These are phyloP conservation scores for Agastache rugosa DNA, from an alignment of 257 asterid genomes.

Conservation along the genomic window DNA sequence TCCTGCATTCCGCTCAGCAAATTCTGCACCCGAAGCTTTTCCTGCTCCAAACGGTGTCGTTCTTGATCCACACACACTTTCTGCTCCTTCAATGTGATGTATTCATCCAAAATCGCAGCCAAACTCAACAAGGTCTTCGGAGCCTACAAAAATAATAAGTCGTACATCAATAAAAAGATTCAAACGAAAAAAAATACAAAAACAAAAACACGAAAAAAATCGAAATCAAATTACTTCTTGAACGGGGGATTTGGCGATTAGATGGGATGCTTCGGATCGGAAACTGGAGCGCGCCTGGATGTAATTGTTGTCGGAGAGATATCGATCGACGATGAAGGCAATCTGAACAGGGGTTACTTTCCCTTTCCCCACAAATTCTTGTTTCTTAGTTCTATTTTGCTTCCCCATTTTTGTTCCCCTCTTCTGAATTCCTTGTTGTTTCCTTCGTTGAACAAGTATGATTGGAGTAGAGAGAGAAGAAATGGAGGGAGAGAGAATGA, in stretches of 20 bases:
- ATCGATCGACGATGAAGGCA: slow-evolving; percentile 94
- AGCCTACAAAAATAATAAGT: slow-evolving; percentile 50
- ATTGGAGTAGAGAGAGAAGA: slow-evolving; percentile 18
- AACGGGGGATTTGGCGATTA: slow-evolving; percentile 77
- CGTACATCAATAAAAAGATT: not conserved
- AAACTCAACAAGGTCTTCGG: slow-evolving; percentile 86
- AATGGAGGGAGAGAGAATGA: not conserved
- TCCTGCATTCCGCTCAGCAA: slow-evolving; percentile 80
- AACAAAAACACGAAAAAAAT: no score
- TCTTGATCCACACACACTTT: slow-evolving; percentile 78
- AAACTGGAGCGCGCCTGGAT: slow-evolving; percentile 64
- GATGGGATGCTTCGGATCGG: slow-evolving; percentile 80
- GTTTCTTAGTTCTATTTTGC: slow-evolving; percentile 63
- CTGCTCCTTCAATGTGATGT: slow-evolving; percentile 80
- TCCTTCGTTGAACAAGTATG: slow-evolving; percentile 5
- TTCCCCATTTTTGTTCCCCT: slow-evolving; percentile 49
- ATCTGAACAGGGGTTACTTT: slow-evolving; percentile 82
- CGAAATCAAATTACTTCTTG: slow-evolving; percentile 54
- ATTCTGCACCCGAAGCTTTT: slow-evolving; percentile 67
- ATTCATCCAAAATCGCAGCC: slow-evolving; percentile 85
- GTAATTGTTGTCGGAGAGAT: slow-evolving; percentile 70
- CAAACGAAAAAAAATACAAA: slow-evolving; percentile 3
- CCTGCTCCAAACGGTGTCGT: slow-evolving; percentile 74
- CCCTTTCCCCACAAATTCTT: slow-evolving; percentile 76
- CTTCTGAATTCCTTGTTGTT: not conserved